phyloP scores from a whole-genome alignment of 768 basidiomycete genomes.

The Daedaleopsis nitida region DNA sequence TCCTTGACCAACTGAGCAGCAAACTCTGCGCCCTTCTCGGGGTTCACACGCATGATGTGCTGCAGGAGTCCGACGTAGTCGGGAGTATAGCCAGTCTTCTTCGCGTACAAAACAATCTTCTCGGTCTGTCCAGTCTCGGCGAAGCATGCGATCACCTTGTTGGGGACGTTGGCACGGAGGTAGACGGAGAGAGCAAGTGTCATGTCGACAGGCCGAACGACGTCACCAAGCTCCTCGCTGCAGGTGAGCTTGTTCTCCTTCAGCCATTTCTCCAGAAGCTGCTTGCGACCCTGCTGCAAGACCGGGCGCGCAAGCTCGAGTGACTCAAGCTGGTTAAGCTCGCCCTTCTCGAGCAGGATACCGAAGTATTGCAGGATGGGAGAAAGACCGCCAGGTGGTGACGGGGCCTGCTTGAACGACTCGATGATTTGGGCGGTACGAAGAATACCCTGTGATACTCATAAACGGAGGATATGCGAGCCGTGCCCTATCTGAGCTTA shows the following conservation, averaged over 20 bases:
- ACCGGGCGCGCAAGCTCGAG: constrained; percentile 96
- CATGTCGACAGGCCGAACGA: constrained; percentile 94
- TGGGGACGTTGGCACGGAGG: constrained; percentile 94
- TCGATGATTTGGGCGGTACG: constrained; percentile 96
- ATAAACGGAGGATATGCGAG: background rate
- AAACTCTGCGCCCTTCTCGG: constrained; percentile 98
- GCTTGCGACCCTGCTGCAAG: constrained; percentile 93
- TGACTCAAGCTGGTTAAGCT: constrained; percentile 95
- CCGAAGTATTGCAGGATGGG: constrained; percentile 99
- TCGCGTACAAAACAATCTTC: constrained; percentile 96
- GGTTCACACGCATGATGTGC: constrained; percentile 94
- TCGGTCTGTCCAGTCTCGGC: constrained; percentile 98
- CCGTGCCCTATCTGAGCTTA: constrained; percentile 30
- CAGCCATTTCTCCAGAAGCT: constrained; percentile 97
- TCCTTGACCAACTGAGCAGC: constrained; percentile 94
- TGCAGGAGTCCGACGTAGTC: constrained; percentile 93
- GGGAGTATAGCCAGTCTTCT: constrained; percentile 93
- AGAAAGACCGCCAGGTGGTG: constrained; percentile 84
- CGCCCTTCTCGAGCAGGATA: constrained; percentile 96
- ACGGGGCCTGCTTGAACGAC: constrained; percentile 95
- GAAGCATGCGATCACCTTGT: constrained; percentile 99
- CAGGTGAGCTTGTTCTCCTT: constrained; percentile 99
- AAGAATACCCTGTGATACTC: constrained; percentile 73
- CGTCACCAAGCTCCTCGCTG: constrained; percentile 97
- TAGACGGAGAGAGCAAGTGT: constrained; percentile 97